phyloP scores from a whole-genome alignment of 2,329 filamentous ascomycete species.

The Gnomoniopsis sp. region DNA sequence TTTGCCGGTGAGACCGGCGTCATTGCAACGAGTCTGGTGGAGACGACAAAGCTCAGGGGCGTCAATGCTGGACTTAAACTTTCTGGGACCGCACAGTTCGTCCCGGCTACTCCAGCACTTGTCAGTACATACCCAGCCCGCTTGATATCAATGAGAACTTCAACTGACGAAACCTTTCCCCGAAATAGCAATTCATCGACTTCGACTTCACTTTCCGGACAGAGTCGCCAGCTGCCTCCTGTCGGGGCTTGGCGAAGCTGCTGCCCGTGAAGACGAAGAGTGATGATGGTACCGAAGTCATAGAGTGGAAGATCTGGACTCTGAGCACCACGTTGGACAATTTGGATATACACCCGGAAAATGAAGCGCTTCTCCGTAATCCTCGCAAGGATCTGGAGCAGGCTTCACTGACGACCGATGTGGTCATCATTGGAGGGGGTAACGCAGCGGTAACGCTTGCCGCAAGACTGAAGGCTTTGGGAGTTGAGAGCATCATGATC shows the following conservation, averaged over 20 bases:
- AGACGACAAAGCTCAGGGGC: slow-evolving; percentile 1
- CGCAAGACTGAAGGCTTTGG: slow-evolving; percentile 35
- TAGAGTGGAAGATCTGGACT: slow-evolving; percentile 32
- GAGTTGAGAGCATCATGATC: slow-evolving; percentile 31
- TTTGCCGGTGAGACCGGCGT: slow-evolving; percentile 23
- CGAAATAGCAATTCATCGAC: slow-evolving; percentile 24
- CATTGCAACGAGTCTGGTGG: background rate
- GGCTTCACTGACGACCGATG: slow-evolving; percentile 25
- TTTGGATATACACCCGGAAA: slow-evolving; percentile 26
- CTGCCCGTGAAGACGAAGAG: slow-evolving; percentile 20
- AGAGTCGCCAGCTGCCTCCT: slow-evolving; percentile 24
- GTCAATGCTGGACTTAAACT: background rate
- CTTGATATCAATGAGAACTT: background rate
- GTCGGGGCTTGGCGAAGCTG: slow-evolving; percentile 30
- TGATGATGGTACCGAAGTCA: background rate
- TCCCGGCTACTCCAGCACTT: background rate
- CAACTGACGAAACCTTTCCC: background rate
- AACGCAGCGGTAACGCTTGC: slow-evolving; percentile 29
- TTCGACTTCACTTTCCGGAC: slow-evolving; percentile 31
- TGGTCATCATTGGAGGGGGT: slow-evolving; percentile 31
- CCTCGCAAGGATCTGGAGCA: slow-evolving; percentile 19
- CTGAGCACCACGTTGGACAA: slow-evolving; percentile 26
- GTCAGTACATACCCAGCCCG: background rate
- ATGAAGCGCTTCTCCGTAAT: slow-evolving; percentile 23
- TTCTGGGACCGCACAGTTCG: background rate